Conservation (phyloP, 2,329 filamentous ascomycete genomes). For the Tympanopsis confertula region DNA sequence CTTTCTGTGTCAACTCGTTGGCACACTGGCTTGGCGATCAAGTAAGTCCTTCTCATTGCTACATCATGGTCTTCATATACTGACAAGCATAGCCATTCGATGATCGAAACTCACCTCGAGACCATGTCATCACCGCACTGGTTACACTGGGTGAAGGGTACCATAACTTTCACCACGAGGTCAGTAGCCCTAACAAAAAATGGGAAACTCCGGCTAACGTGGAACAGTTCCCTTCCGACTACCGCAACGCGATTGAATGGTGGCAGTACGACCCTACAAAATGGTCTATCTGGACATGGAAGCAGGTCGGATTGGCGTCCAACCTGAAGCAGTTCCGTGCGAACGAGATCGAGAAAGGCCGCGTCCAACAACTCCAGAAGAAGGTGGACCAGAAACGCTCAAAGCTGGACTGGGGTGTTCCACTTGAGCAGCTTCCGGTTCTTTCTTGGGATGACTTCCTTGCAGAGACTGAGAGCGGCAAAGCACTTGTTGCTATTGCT, state of each 20-base stretch:
- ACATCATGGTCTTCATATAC: too few species aligned
- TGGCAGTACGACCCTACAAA: slow-evolving; percentile 63
- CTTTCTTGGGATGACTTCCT: slow-evolving; percentile 58
- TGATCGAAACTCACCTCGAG: slow-evolving; percentile 58
- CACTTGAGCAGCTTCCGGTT: slow-evolving; percentile 50
- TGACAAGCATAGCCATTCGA: slow-evolving; percentile 65
- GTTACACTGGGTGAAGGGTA: slow-evolving; percentile 60
- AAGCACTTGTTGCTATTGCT: slow-evolving; percentile 45
- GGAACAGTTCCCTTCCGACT: slow-evolving; percentile 62
- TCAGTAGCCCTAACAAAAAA: too few species aligned
- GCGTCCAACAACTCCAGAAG: slow-evolving; percentile 56
- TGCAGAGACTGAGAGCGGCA: slow-evolving; percentile 44
- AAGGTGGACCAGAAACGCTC: slow-evolving; percentile 54
- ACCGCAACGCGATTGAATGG: slow-evolving; percentile 61
- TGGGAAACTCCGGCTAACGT: too few species aligned
- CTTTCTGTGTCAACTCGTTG: slow-evolving; percentile 40
- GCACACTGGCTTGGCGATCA: slow-evolving; percentile 45
- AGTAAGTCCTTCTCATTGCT: too few species aligned
- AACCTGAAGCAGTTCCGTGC: slow-evolving; percentile 56
- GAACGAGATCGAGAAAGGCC: slow-evolving; percentile 60
- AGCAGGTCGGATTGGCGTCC: slow-evolving; percentile 55
- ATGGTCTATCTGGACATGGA: slow-evolving; percentile 59
- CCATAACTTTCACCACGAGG: slow-evolving; percentile 66
- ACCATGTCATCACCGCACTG: slow-evolving; percentile 56
- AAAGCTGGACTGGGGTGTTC: slow-evolving; percentile 53